Evolutionary conservation across 2,329 filamentous ascomycete genomes (phyloP).

Genomic region (Aspergillus viridinutans): DNA sequence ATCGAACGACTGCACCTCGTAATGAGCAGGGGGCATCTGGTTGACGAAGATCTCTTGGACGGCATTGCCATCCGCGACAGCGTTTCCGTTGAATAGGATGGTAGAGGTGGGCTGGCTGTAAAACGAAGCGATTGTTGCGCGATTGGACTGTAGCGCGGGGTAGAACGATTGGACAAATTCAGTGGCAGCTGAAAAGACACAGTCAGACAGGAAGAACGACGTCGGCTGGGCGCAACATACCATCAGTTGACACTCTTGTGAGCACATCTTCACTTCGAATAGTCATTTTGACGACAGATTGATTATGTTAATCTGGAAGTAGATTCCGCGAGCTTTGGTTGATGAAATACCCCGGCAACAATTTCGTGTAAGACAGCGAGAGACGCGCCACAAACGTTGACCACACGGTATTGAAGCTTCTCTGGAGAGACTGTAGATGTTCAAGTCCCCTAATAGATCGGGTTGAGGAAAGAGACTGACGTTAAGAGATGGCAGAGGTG

Average conservation of each 20-base stretch:
- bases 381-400: background rate
- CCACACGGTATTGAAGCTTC: background rate
- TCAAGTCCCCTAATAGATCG: background rate
- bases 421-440: background rate
- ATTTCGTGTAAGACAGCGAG: background rate
- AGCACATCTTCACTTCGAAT: constrained; percentile 31
- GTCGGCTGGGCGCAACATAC: constrained; percentile 22
- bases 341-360: background rate
- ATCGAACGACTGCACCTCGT: constrained; percentile 73
- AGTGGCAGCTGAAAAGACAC: constrained; percentile 56
- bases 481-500: background rate
- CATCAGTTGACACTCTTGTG: constrained; percentile 41
- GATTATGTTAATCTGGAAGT: background rate
- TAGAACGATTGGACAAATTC: constrained; percentile 73
- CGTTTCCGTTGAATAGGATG: constrained; percentile 76
- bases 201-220: background rate
- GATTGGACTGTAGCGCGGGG: constrained; percentile 60
- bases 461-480: background rate
- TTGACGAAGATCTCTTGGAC: constrained; percentile 66
- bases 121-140: constrained; percentile 59
- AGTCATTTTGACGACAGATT: constrained; percentile 24
- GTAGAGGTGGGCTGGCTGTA: constrained; percentile 61
- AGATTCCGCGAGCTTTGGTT: background rate
- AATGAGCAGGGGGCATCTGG: constrained; percentile 60
- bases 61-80: constrained; percentile 57